Percentiles rank a stretch among this genome's conserved stretches.
Conservation (phyloP, 1,139 yeast species). For the Arxiozyma slooffiae region DNA sequence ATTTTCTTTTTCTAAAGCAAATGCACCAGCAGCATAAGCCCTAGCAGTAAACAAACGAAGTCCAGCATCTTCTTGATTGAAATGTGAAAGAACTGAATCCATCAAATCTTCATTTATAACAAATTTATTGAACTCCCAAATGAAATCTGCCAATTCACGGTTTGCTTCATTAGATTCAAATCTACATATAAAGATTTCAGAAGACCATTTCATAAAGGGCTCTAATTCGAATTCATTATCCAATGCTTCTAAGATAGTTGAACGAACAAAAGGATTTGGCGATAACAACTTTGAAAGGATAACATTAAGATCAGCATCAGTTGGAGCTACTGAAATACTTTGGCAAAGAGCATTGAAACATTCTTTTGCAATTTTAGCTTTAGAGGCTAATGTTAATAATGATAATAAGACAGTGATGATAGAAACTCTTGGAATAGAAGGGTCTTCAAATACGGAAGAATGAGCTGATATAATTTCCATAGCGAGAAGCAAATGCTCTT, state of each 20-base stretch:
- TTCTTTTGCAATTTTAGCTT: constrained; percentile 74
- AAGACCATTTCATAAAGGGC: constrained; percentile 44
- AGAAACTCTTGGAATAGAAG: constrained; percentile 56
- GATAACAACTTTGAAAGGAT: constrained; percentile 52
- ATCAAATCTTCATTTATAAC: constrained; percentile 39
- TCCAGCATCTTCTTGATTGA: constrained; percentile 50
- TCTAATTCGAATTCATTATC: constrained; percentile 79
- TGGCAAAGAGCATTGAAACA: constrained; percentile 69
- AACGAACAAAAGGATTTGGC: constrained; percentile 62
- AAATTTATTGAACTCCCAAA: constrained; percentile 75
- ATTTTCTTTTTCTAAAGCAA: constrained; percentile 24
- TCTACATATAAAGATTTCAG: constrained; percentile 68
- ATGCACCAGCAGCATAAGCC: constrained; percentile 46
- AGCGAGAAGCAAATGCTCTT: constrained; percentile 72
- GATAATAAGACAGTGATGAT: constrained; percentile 55
- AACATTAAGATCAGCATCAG: constrained; percentile 47
- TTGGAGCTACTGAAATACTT: constrained; percentile 55
- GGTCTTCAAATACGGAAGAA: constrained; percentile 61
- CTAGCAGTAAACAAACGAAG: constrained; percentile 58
- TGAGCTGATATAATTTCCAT: constrained; percentile 70
- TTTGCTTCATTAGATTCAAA: constrained; percentile 63
- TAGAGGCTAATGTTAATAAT: constrained; percentile 62
- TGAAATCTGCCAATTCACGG: constrained; percentile 60
- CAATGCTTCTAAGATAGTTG: constrained; percentile 68
- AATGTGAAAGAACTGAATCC: constrained; percentile 39